Conservation (phyloP, 164 flowering plant species). For the Macadamia tetraphylla region DNA sequence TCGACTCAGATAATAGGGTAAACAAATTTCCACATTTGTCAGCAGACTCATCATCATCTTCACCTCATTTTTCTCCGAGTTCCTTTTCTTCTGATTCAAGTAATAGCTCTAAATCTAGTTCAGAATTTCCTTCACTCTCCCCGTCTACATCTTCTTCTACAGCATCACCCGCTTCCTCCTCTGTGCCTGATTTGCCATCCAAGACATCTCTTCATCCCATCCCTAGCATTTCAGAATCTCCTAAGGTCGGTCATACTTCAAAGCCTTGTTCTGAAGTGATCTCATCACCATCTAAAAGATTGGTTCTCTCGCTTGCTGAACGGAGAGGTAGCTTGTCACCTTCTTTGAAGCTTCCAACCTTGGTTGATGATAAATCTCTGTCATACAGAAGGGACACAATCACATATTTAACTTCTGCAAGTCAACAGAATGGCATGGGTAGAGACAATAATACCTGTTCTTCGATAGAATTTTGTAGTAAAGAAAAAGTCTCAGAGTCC, state of each 20-base stretch:
- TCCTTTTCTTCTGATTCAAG: conserved; percentile 61
- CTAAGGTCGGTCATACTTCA: conserved; percentile 20
- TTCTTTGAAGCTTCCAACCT: conserved; percentile 42
- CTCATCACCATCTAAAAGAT: conserved; percentile 26
- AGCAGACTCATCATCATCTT: conserved; percentile 25
- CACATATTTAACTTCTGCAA: conserved; percentile 13
- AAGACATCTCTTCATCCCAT: conserved; percentile 20
- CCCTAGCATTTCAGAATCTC: conserved; percentile 17
- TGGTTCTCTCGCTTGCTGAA: conserved; percentile 56
- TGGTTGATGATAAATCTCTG: conserved; percentile 17
- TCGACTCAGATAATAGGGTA: conserved; percentile 19
- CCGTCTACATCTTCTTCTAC: conserved; percentile 33
- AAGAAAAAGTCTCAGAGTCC: conserved; percentile 19
- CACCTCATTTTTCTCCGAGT: conserved; percentile 60
- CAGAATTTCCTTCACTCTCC: conserved; percentile 47
- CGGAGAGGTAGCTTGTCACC: conserved; percentile 68
- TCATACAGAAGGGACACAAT: conserved; percentile 12
- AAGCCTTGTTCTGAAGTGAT: conserved; percentile 19
- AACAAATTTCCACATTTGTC: conserved; percentile 24
- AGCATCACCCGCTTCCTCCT: conserved; percentile 35
- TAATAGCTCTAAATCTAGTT: conserved; percentile 32
- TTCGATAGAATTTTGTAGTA: conserved; percentile 9
- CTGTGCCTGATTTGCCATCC: conserved; percentile 38
- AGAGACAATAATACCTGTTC: conserved; percentile 13
- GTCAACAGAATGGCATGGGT: conserved; percentile 16